Evolutionary conservation across 2,329 filamentous ascomycete species (phyloP).

Genomic region (Penicillium rolfsii): DNA sequence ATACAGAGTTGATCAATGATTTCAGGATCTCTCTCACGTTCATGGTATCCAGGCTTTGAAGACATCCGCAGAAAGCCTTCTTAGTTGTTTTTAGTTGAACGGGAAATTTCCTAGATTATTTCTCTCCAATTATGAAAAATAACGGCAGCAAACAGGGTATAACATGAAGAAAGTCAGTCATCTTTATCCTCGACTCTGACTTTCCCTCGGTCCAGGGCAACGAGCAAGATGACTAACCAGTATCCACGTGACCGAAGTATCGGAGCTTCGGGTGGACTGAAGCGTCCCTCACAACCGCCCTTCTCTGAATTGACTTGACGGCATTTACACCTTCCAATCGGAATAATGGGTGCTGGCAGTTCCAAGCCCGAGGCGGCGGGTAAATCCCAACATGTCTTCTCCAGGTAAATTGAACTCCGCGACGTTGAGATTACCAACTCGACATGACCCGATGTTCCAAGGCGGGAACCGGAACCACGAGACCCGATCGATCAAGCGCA

Average conservation of each 20-base stretch:
- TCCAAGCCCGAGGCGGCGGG: constrained; percentile 61
- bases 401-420: constrained; percentile 50
- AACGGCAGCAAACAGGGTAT: no score
- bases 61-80: no score
- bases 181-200: no score
- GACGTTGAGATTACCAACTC: neutral
- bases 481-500: constrained; percentile 9
- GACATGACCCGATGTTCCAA: neutral
- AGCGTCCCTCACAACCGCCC: constrained; percentile 22
- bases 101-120: no score
- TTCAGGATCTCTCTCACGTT: no score
- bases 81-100: no score
- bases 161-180: no score
- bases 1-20: no score
- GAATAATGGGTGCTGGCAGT: constrained; percentile 63
- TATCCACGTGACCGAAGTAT: constrained; percentile 28
- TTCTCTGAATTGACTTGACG: constrained; percentile 22
- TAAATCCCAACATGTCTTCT: constrained; percentile 63
- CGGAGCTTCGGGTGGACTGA: constrained; percentile 27
- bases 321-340: constrained; percentile 18
- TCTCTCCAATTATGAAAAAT: no score
- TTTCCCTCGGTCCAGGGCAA: neutral
- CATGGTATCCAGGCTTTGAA: no score
- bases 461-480: constrained; percentile 18
- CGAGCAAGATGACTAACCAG: constrained; percentile 10